phyloP scores from a whole-genome alignment of 192 early-diverging fungal genomes.

The Lunasporangiospora selenospora region DNA sequence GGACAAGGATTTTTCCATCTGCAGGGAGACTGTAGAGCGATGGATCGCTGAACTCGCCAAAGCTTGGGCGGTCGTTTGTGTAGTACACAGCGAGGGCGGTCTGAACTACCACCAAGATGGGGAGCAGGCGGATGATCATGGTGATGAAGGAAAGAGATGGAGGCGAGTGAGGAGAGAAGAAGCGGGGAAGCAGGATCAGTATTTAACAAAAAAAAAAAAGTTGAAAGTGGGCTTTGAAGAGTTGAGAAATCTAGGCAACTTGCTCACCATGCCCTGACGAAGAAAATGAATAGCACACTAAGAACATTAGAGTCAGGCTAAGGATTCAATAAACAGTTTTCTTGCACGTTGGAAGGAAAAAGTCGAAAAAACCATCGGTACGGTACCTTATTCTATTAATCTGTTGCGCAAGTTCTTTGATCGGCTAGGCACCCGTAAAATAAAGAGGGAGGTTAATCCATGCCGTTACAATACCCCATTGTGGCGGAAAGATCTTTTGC shows the following conservation, averaged over 20 bases:
- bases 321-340: slow-evolving; percentile 4
- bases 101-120: slow-evolving; percentile 5
- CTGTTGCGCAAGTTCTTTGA: neutral
- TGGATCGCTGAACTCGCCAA: slow-evolving; percentile 7
- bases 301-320: no score
- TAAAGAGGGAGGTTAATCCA: no score
- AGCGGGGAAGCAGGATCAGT: neutral
- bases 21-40: slow-evolving; percentile 4
- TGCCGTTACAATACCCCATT: no score
- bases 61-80: slow-evolving; percentile 11
- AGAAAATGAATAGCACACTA: neutral
- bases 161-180: slow-evolving; percentile 2
- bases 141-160: slow-evolving; percentile 7
- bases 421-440: no score
- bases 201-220: slow-evolving; percentile 3
- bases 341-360: neutral
- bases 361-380: neutral
- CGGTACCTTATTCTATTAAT: slow-evolving; percentile 3
- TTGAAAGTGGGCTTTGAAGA: slow-evolving; percentile 2
- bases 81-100: slow-evolving; percentile 10
- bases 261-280: slow-evolving; percentile 1
- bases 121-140: slow-evolving; percentile 8
- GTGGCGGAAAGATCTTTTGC: no score
- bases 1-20: slow-evolving; percentile 10
- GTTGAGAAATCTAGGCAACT: slow-evolving; percentile 2